A percentile compares a stretch with the other conserved stretches of the same genome.
Evolutionary conservation across 805 yeast genomes (phyloP).

Genomic region (Cyberlindnera americana): DNA sequence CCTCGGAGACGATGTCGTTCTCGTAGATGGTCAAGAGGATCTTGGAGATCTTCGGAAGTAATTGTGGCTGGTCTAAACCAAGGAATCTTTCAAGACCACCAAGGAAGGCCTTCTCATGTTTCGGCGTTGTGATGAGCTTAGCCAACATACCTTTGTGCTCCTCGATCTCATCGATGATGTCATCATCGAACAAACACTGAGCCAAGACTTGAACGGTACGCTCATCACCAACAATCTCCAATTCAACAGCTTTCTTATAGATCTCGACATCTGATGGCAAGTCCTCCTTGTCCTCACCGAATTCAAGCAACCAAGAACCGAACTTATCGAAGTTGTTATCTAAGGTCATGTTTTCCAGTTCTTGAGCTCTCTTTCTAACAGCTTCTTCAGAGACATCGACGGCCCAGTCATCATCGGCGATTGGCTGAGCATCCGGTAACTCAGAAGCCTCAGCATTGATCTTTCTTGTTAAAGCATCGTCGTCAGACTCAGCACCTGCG

Average conservation of each 20-base stretch:
- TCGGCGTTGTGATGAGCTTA: slow-evolving; percentile 64
- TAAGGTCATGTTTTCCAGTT: slow-evolving; percentile 63
- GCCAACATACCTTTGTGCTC: slow-evolving; percentile 79
- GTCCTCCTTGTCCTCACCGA: slow-evolving; percentile 44
- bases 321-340: slow-evolving; percentile 59
- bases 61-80: slow-evolving; percentile 73
- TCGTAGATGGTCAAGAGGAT: slow-evolving; percentile 79
- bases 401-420: slow-evolving; percentile 94
- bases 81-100: slow-evolving; percentile 96
- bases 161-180: slow-evolving; percentile 66
- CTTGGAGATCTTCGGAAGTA: slow-evolving; percentile 74
- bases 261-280: slow-evolving; percentile 86
- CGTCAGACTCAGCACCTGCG: slow-evolving; percentile 63
- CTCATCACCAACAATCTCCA: slow-evolving; percentile 66
- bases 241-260: slow-evolving; percentile 81
- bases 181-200: slow-evolving; percentile 79
- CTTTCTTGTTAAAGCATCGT: slow-evolving; percentile 71
- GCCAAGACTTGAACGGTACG: slow-evolving; percentile 89
- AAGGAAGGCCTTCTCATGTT: slow-evolving; percentile 81
- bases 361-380: slow-evolving; percentile 84
- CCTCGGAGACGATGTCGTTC: slow-evolving; percentile 81
- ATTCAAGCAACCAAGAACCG: slow-evolving; percentile 80
- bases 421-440: slow-evolving; percentile 55
- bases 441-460: slow-evolving; percentile 82
- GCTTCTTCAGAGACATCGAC: slow-evolving; percentile 97